phyloP scores from a whole-genome alignment of 192 early-diverging fungal species.

The Gaertneriomyces semiglobifer region DNA sequence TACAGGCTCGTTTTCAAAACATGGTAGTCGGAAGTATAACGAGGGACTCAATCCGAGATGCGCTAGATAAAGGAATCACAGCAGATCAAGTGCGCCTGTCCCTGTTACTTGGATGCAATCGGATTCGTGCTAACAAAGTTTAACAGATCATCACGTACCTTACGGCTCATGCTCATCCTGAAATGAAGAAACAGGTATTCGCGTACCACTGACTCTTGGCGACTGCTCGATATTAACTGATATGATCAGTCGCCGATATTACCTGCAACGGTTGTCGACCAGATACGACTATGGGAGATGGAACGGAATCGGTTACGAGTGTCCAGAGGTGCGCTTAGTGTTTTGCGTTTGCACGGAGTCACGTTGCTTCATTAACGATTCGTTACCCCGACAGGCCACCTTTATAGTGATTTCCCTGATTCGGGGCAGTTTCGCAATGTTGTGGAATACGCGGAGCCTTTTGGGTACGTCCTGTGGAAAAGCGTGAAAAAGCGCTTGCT shows the following conservation, averaged over 20 bases:
- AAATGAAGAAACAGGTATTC: conserved; percentile 74
- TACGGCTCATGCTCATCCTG: conserved; percentile 83
- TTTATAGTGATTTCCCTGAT: conserved; percentile 76
- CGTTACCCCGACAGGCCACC: conserved; percentile 36
- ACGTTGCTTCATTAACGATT: not conserved
- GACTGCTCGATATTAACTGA: not conserved
- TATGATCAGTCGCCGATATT: conserved; percentile 61
- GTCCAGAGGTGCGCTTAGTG: conserved; percentile 18
- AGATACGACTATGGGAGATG: conserved; percentile 94
- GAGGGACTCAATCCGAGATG: conserved; percentile 79
- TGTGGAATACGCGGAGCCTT: conserved; percentile 70
- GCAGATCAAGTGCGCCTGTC: conserved; percentile 71
- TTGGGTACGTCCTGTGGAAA: conserved; percentile 76
- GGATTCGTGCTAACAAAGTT: not conserved
- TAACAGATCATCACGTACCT: conserved; percentile 85
- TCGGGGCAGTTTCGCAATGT: conserved; percentile 71
- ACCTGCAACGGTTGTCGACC: conserved; percentile 90
- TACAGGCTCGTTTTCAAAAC: conserved; percentile 83
- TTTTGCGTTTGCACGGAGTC: not conserved
- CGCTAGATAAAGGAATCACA: conserved; percentile 82
- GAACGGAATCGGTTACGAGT: conserved; percentile 75
- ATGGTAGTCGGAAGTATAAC: conserved; percentile 87
- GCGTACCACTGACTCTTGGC: not conserved
- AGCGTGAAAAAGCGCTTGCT: conserved; percentile 66
- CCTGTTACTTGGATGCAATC: not conserved